phyloP scores from a whole-genome alignment of 257 asterid species.

The Plantago major region DNA sequence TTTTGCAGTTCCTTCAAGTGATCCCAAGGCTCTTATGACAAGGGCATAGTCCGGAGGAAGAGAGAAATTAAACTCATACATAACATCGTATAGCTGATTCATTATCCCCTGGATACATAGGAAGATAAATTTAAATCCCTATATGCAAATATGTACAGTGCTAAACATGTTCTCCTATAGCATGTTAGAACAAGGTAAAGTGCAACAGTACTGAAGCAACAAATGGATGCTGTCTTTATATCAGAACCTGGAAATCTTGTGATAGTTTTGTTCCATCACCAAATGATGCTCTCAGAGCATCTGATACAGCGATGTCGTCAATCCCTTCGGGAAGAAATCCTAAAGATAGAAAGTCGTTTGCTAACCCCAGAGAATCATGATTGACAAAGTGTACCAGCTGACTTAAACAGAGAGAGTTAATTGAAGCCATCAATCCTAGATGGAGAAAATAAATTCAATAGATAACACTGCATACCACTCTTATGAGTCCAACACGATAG shows the following conservation, averaged over 20 bases:
- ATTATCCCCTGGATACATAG: slow-evolving; percentile 67
- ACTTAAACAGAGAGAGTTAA: slow-evolving; percentile 16
- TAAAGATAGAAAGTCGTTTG: slow-evolving; percentile 87
- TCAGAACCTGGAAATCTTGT: slow-evolving; percentile 87
- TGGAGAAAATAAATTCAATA: slow-evolving; percentile 15
- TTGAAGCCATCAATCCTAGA: not conserved
- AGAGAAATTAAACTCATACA: slow-evolving; percentile 90
- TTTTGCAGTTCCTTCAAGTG: slow-evolving; percentile 99
- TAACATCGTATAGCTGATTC: slow-evolving; percentile 75
- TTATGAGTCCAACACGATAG: slow-evolving; percentile 92
- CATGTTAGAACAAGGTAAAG: not conserved
- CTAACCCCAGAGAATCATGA: slow-evolving; percentile 88
- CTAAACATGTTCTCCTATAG: not conserved
- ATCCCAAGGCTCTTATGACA: slow-evolving; percentile 93
- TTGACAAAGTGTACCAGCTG: slow-evolving; percentile 99
- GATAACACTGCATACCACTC: slow-evolving; percentile 53
- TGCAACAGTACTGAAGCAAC: no score
- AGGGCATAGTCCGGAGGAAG: slow-evolving; percentile 98
- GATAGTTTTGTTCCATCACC: slow-evolving; percentile 76
- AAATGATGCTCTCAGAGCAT: slow-evolving; percentile 76
- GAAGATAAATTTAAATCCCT: slow-evolving; percentile 8
- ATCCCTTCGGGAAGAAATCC: slow-evolving; percentile 94
- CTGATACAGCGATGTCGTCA: slow-evolving; percentile 66
- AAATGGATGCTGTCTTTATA: not conserved
- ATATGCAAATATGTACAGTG: not conserved